A percentile compares a stretch with the other conserved stretches of the same genome.
Evolutionary conservation across 2,329 filamentous ascomycete species (phyloP).

Genomic region (Ascochyta koolunga): DNA sequence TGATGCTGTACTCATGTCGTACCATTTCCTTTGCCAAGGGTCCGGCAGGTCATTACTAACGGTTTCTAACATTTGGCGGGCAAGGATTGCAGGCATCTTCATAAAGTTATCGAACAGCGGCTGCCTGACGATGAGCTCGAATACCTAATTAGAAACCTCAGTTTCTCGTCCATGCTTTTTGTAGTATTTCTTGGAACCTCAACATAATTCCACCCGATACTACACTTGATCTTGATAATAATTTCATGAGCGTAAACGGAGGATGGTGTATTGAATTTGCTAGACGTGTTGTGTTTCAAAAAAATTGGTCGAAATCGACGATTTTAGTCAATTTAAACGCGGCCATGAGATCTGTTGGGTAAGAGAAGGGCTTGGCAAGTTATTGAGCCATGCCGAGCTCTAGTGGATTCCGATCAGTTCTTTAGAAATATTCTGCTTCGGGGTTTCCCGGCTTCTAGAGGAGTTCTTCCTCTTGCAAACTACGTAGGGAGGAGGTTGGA

Average conservation of each 20-base stretch:
- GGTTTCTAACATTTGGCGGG: constrained; percentile 47
- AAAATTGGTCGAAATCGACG: constrained; percentile 51
- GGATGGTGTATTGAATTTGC: constrained; percentile 45
- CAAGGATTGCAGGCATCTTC: constrained; percentile 40
- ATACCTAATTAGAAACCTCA: constrained; percentile 38
- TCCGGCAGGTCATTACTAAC: constrained; percentile 43
- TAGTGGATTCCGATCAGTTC: constrained; percentile 27
- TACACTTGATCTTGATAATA: constrained; percentile 47
- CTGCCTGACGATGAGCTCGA: constrained; percentile 49
- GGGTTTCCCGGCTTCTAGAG: constrained; percentile 24
- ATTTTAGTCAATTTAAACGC: constrained; percentile 19
- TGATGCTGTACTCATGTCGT: constrained; percentile 27
- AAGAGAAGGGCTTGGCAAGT: constrained; percentile 22
- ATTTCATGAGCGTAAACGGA: constrained; percentile 47
- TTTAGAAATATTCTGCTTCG: constrained; percentile 19
- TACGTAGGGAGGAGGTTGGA: constrained; percentile 23
- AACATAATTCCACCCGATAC: constrained; percentile 48
- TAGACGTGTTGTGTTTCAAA: constrained; percentile 21
- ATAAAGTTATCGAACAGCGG: constrained; percentile 49
- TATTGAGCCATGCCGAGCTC: constrained; percentile 26
- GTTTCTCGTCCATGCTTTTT: constrained; percentile 38
- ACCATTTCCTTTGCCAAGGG: constrained; percentile 40
- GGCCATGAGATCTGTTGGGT: background rate
- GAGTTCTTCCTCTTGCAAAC: constrained; percentile 24
- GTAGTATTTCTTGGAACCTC: too few relatives aligned